These are phyloP conservation scores for Apiospora marii DNA, from an alignment of 2,329 filamentous ascomycete species.

Conservation along the genomic window DNA sequence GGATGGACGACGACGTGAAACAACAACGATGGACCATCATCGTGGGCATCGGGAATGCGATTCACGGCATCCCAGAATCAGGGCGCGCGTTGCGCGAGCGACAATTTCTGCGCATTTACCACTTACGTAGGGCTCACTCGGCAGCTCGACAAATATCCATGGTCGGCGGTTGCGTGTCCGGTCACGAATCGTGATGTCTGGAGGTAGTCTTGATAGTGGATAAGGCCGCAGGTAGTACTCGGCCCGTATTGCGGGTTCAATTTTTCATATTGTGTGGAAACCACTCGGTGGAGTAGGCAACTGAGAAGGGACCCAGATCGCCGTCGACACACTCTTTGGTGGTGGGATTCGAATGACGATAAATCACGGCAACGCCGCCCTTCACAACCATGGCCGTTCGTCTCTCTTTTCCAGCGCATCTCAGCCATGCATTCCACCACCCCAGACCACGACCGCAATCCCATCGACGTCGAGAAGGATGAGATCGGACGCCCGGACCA, in stretches of 20 bases:
- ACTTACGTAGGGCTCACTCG: not conserved
- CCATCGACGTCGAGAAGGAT: not conserved
- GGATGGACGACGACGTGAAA: not conserved
- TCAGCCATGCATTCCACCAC: not conserved
- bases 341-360: not conserved
- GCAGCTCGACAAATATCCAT: not conserved
- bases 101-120: not conserved
- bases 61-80: not conserved
- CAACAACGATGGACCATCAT: not conserved
- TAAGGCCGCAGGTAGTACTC: conserved; percentile 10
- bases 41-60: not conserved
- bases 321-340: not conserved
- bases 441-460: not conserved
- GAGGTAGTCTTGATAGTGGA: conserved; percentile 7
- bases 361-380: not conserved
- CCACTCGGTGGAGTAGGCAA: not conserved
- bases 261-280: conserved; percentile 14
- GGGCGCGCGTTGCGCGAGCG: not conserved
- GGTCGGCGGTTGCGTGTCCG: not conserved
- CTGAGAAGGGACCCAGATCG: not conserved
- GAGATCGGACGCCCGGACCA: not conserved
- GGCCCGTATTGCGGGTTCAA: conserved; percentile 20
- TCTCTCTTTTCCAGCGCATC: not conserved
- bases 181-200: conserved; percentile 10
- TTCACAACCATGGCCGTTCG: not conserved